A percentile compares a stretch with the other conserved stretches of the same genome.
Conservation (phyloP, 208 protist species). For the Trichomonas vaginalis region DNA sequence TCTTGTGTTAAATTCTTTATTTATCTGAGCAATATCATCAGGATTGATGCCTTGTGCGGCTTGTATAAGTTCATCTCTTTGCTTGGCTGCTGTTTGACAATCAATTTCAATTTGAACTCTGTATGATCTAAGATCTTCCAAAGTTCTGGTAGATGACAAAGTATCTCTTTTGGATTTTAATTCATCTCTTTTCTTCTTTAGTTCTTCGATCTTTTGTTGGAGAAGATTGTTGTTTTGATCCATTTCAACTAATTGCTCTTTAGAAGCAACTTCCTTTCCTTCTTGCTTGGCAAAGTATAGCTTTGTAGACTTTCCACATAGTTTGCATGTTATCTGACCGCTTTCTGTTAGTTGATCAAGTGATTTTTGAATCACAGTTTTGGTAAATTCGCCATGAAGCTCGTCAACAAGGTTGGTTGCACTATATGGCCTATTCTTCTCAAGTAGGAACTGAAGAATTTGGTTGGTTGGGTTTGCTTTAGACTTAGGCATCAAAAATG, state of each 20-base stretch:
- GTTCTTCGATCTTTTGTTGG: background rate
- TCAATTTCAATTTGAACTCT: background rate
- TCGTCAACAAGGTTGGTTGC: background rate
- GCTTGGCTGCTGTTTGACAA: background rate
- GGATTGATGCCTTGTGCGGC: background rate
- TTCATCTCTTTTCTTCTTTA: background rate
- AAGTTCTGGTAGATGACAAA: background rate
- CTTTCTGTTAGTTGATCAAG: background rate
- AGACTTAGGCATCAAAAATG: background rate
- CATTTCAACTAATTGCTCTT: background rate
- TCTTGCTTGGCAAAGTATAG: constrained; percentile 9
- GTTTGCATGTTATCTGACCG: background rate
- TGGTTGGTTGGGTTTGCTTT: background rate
- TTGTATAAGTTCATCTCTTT: background rate
- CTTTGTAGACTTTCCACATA: background rate
- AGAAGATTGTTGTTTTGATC: background rate
- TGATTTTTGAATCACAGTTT: background rate
- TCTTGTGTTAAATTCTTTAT: background rate
- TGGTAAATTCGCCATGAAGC: background rate
- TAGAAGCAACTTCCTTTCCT: background rate
- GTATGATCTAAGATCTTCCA: background rate
- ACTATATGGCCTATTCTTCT: background rate
- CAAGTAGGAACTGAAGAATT: background rate
- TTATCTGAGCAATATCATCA: background rate
- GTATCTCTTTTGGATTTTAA: background rate